These are phyloP conservation scores for Coemansia javaensis DNA, from an alignment of 192 early-diverging fungal genomes.

Conservation along the genomic window DNA sequence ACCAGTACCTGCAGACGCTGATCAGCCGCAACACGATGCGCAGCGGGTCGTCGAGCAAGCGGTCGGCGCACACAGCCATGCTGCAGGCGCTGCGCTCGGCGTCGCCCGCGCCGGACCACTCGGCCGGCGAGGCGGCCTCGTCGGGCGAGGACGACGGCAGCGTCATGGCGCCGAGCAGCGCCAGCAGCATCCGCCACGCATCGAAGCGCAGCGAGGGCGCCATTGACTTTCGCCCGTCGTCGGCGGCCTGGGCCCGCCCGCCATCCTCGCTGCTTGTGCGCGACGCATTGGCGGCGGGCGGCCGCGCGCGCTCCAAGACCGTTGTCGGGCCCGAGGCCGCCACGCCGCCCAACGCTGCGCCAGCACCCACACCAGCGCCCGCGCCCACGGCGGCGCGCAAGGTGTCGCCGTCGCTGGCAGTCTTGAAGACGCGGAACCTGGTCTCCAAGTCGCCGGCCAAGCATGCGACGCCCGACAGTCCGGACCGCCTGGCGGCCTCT, in stretches of 20 bases:
- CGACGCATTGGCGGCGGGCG: conserved; percentile 24
- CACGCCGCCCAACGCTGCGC: conserved; percentile 1
- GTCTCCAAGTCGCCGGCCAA: conserved; percentile 42
- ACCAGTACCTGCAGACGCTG: conserved; percentile 47
- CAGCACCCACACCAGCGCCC: too few species aligned
- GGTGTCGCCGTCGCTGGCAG: conserved; percentile 40
- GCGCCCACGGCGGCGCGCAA: conserved; percentile 33
- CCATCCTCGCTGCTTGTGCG: conserved; percentile 20
- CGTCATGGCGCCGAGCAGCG: not conserved
- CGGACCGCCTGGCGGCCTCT: not conserved
- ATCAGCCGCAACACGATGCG: conserved; percentile 48
- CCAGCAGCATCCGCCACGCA: conserved; percentile 14
- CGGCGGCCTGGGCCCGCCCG: too few species aligned
- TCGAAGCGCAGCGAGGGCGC: conserved; percentile 41
- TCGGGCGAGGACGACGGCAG: conserved; percentile 8
- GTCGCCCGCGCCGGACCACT: conserved; percentile 13
- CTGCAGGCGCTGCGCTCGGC: conserved; percentile 25
- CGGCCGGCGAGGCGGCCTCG: not conserved
- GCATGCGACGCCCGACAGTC: not conserved
- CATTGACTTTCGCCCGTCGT: conserved; percentile 12
- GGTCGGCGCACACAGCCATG: conserved; percentile 17
- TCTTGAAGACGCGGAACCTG: conserved; percentile 34
- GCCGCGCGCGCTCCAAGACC: conserved; percentile 37
- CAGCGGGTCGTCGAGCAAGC: conserved; percentile 25
- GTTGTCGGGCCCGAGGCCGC: not conserved